Evolutionary conservation across 225 moss, liverwort and hornwort genomes (phyloP).

Genomic region (Rhytidiadelphus loreus): DNA sequence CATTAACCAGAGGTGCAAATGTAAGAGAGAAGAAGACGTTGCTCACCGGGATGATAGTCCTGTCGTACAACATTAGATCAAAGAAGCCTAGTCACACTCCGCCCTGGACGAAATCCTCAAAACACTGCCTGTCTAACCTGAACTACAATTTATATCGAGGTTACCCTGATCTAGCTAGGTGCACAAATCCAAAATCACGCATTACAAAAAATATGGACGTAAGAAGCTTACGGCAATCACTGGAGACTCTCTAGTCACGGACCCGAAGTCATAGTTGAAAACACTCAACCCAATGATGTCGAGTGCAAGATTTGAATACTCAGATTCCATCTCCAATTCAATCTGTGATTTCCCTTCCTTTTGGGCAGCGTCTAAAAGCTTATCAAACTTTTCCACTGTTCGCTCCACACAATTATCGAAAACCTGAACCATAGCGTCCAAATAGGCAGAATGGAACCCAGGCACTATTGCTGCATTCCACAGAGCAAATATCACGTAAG

Average conservation of each 20-base stretch:
- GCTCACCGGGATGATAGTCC: neutral
- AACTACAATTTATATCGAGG: neutral
- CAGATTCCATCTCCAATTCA: conserved; percentile 88
- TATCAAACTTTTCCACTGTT: conserved; percentile 64
- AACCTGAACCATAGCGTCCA: conserved; percentile 85
- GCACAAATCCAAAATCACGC: neutral
- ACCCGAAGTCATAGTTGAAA: conserved; percentile 99
- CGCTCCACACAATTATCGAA: conserved; percentile 75
- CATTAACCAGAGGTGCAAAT: neutral
- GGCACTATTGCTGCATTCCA: conserved; percentile 84
- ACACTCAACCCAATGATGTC: conserved; percentile 97
- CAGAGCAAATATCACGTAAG: neutral
- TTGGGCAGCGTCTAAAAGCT: conserved; percentile 33
- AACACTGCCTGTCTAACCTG: neutral
- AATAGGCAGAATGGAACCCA: conserved; percentile 84
- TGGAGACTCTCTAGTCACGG: conserved; percentile 87
- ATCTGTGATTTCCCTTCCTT: conserved; percentile 22
- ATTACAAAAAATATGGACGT: neutral
- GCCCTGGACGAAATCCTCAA: neutral
- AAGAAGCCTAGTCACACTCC: neutral
- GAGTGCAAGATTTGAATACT: conserved; percentile 88
- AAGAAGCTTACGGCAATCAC: conserved; percentile 66
- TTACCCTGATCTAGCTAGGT: neutral
- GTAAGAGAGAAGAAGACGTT: neutral
- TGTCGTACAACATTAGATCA: neutral